Evolutionary conservation across 345 rosid species (phyloP).

Genomic region (Citrus sp.): DNA sequence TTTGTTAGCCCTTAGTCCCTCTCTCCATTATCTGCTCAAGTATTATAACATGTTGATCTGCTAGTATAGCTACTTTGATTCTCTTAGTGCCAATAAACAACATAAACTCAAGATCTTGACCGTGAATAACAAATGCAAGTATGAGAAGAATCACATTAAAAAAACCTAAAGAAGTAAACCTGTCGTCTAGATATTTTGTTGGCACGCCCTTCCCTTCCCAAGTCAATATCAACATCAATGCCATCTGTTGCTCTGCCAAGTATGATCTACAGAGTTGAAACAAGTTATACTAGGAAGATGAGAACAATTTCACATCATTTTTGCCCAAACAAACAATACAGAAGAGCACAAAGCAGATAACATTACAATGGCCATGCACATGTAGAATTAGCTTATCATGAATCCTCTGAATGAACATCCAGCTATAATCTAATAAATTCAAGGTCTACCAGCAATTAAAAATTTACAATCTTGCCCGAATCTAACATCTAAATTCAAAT

Average conservation of each 20-base stretch:
- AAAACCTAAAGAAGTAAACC: constrained; percentile 33
- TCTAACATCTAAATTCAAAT: not conserved
- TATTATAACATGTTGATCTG: not conserved
- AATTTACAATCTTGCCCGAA: not conserved
- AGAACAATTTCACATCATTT: not conserved
- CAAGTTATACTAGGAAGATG: constrained; percentile 7
- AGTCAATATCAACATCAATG: constrained; percentile 70
- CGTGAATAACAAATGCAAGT: not conserved
- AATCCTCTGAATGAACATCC: not conserved
- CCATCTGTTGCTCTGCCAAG: constrained; percentile 88
- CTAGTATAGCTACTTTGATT: not conserved
- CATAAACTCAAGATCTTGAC: not conserved
- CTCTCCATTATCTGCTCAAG: not conserved
- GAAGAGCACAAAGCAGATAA: not conserved
- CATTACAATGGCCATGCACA: not conserved
- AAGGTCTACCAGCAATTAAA: not conserved
- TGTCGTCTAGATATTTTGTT: constrained; percentile 77
- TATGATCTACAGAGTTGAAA: constrained; percentile 53
- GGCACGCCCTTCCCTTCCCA: constrained; percentile 60
- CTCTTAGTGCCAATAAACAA: not conserved
- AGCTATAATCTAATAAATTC: not conserved
- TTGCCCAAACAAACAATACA: not conserved
- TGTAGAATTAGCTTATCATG: not conserved
- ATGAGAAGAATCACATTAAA: not conserved
- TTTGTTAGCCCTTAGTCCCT: not conserved